Base-by-base conservation (phyloP, 495 filamentous ascomycete genomes). In the Trichoderma gamsii region DNA sequence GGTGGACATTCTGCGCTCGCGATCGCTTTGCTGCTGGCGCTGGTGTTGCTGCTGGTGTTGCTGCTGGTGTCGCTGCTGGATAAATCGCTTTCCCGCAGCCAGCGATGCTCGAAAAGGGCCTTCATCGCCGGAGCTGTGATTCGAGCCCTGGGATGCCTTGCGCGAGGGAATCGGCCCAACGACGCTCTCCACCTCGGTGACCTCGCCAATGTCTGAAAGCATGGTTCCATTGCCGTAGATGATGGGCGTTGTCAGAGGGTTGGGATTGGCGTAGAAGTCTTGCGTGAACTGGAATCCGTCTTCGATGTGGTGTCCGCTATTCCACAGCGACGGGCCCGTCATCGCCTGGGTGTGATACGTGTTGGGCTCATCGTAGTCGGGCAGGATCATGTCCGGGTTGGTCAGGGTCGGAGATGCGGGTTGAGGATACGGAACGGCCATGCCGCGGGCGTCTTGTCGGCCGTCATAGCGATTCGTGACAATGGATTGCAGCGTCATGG, bases 321-420 rank as follows among this genome's bases (percentile, higher is more conserved):
- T 81, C 81, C 81, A 84, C 77, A 79, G 77, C 73, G 73, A 76
- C 8, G 80, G 68, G 16, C 78, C 76, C 3, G 77, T 74, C 27
- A 79, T 76, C 66, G 71, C 65, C 29, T 21, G 66, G 64, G 70
- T 72, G 41, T 77, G 70, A 8, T 61, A 61, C 11, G 52, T 27
- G 67, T 77, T 76, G 41, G 78, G 81, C n/a, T 78, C 80, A 69
- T 77, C 75, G 66, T 79, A 78, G 66, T 85, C 84, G 46, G 93
- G 93, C 49, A 97, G 82, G 69, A 97, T 96, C 92, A 97, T 93
- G 76, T 95, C 92, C 44, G 92, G 92, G 77, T 96, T 92, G n/a
- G 92, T 93, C 69, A 97, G 79, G 9, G 93, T 95, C 59, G 93
- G 93, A 64, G 91, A 96, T 35, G 87, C 82, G 63, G 84, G 83